Percentiles rank a stretch among this genome's conserved stretches.
Conservation (phyloP, 768 basidiomycete genomes). For the Tricholoma flavovirens region DNA sequence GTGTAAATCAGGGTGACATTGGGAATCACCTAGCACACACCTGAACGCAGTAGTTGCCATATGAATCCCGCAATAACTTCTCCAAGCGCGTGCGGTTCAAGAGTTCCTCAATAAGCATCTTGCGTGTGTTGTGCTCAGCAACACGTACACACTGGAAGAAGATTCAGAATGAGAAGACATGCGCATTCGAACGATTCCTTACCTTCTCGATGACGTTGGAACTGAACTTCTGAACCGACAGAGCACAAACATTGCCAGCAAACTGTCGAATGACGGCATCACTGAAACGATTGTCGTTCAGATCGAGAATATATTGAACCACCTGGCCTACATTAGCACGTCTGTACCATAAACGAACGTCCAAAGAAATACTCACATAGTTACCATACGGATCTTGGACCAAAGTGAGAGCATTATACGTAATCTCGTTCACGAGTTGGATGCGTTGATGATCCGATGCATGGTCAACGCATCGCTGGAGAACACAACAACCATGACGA, state of each 20-base stretch:
- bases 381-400: conserved; percentile 97
- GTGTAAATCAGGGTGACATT: background rate
- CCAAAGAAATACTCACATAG: conserved; percentile 49
- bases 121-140: conserved; percentile 91
- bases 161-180: background rate
- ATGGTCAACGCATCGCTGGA: conserved; percentile 97
- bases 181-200: conserved; percentile 7
- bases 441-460: conserved; percentile 93
- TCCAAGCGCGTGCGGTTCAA: conserved; percentile 92
- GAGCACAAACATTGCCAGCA: conserved; percentile 92
- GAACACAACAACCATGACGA: conserved; percentile 96
- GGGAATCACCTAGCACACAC: conserved; percentile 30
- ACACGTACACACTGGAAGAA: conserved; percentile 71
- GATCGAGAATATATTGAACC: conserved; percentile 96
- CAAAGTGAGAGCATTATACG: conserved; percentile 93
- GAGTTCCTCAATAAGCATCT: conserved; percentile 91
- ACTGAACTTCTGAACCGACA: conserved; percentile 99
- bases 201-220: conserved; percentile 99
- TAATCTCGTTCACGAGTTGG: conserved; percentile 98
- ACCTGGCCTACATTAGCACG: conserved; percentile 42
- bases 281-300: conserved; percentile 98
- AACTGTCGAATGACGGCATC: conserved; percentile 98
- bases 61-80: conserved; percentile 93
- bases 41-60: conserved; percentile 94
- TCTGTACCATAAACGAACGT: background rate